Base-by-base conservation (phyloP, 108 stramenopile genomes). In the Heterococcus sp. region DNA sequence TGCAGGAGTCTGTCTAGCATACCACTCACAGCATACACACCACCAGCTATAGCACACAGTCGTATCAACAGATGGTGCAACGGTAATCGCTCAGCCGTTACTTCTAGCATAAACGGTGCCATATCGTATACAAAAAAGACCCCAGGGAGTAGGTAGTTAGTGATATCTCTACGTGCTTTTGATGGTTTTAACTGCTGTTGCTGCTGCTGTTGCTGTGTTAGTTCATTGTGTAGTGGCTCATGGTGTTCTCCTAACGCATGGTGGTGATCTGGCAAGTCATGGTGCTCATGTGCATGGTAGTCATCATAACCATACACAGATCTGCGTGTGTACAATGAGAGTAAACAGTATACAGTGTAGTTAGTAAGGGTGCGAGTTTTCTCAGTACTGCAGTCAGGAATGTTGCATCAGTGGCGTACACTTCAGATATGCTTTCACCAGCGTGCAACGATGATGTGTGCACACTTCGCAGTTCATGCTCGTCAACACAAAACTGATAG, bases 41-140 rank as follows among this genome's bases (percentile, higher is more conserved):
- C 98, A 3, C 98, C 98, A 35, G 95, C 88, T 2, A 95, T 94
- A 3, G 96, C 97, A 88, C 95, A 93, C 4, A 97, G 75, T 2
- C 94, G 90, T 40, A 94, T 93, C 65, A 96, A 68, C 35, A 98
- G 89, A 75, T 97, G 95, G 40, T 91, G 89, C 28, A 97, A 85
- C 0, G 95, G 93, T 1, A 2, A 90, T 92, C 5, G 1, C 69
- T 29, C 14, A n/a, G n/a, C n/a, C n/a, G n/a, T n/a, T 35, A 96
- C 92, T 84, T 96, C 93, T 37, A 99, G 93, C 36, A 93, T 93
- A 88, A 99, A 99, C 0, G 98, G 96, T 40, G 95, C 94, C 8
- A 99, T 91, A 82, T 99, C 96, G 83, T 97, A 99, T 30, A 99
- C 92, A 81, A 97, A 96, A 85, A 97, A 99, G 30, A 99, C 91